Percentiles rank a stretch among this genome's conserved stretches.
These are phyloP conservation scores for Hypoxylon sp. DNA, from an alignment of 2,329 filamentous ascomycete species.

Conservation along the genomic window DNA sequence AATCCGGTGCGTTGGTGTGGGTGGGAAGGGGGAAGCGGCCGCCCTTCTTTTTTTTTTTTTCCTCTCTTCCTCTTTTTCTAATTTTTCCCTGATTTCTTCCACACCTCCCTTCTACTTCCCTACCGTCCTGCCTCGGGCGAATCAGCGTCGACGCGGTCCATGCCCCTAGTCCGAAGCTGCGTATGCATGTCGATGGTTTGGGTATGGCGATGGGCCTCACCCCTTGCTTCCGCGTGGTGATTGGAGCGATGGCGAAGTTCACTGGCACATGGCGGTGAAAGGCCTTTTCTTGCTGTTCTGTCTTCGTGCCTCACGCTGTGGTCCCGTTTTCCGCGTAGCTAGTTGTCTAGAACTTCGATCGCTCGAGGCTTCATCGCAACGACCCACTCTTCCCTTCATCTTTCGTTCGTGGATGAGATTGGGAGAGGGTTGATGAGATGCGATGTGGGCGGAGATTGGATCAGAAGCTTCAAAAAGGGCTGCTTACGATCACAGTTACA, in stretches of 20 bases:
- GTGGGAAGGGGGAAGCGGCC: conserved; percentile 39
- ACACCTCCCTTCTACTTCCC: conserved; percentile 34
- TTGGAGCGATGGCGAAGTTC: conserved; percentile 43
- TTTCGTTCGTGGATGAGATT: conserved; percentile 20
- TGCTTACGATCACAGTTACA: conserved; percentile 39
- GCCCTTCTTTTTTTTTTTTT: conserved; percentile 20
- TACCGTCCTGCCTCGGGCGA: conserved; percentile 42
- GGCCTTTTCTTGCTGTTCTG: conserved; percentile 12
- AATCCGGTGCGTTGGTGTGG: conserved; percentile 49
- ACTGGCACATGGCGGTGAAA: conserved; percentile 51
- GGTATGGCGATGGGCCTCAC: conserved; percentile 41
- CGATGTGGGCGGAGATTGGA: conserved; percentile 35
- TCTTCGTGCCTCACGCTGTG: conserved; percentile 19
- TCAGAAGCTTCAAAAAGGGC: conserved; percentile 16
- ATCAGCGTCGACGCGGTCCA: conserved; percentile 42
- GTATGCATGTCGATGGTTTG: conserved; percentile 50
- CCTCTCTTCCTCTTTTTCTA: conserved; percentile 6
- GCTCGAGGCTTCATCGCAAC: conserved; percentile 33
- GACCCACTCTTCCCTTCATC: conserved; percentile 23
- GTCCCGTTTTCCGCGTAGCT: conserved; percentile 24
- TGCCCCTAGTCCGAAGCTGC: conserved; percentile 33
- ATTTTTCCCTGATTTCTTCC: conserved; percentile 36
- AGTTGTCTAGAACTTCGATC: conserved; percentile 28
- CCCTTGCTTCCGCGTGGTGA: conserved; percentile 42
- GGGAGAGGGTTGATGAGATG: conserved; percentile 25